phyloP scores from a whole-genome alignment of 257 asterid species.

The Nicotiana tabacum region DNA sequence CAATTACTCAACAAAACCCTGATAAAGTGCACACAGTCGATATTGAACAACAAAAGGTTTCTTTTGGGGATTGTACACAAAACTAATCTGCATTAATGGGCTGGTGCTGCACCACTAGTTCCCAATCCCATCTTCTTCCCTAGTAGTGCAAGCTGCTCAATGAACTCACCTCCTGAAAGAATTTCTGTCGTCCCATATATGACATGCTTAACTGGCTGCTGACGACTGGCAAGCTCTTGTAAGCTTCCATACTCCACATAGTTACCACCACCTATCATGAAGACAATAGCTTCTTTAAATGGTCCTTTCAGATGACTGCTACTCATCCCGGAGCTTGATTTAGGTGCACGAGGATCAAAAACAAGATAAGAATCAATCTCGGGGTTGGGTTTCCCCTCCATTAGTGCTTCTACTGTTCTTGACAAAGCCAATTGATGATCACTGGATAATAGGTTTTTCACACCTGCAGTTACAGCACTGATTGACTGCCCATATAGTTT shows the following conservation, averaged over 20 bases:
- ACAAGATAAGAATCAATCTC: conserved; percentile 72
- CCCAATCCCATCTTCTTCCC: conserved; percentile 92
- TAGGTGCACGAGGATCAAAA: conserved; percentile 92
- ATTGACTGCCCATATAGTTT: conserved; percentile 86
- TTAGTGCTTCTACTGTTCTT: conserved; percentile 84
- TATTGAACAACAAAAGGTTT: background rate
- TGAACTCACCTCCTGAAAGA: conserved; percentile 86
- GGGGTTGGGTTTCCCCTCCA: conserved; percentile 96
- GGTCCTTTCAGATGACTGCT: conserved; percentile 84
- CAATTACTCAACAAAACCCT: background rate
- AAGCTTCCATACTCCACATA: conserved; percentile 89
- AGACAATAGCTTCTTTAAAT: conserved; percentile 88
- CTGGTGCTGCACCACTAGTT: conserved; percentile 19
- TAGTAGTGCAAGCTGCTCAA: conserved; percentile 72
- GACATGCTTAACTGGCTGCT: conserved; percentile 71
- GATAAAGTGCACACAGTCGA: background rate
- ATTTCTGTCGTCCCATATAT: conserved; percentile 92
- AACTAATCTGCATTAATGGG: conserved; percentile 18
- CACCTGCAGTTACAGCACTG: conserved; percentile 95
- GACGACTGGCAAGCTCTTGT: conserved; percentile 64
- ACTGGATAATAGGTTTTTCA: conserved; percentile 73
- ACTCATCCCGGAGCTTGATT: conserved; percentile 55
- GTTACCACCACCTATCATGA: conserved; percentile 98
- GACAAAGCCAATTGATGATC: conserved; percentile 88
- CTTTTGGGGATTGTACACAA: conserved; percentile 1